Conservation (phyloP, 2,329 filamentous ascomycete genomes). For the Talaromyces atroroseus region DNA sequence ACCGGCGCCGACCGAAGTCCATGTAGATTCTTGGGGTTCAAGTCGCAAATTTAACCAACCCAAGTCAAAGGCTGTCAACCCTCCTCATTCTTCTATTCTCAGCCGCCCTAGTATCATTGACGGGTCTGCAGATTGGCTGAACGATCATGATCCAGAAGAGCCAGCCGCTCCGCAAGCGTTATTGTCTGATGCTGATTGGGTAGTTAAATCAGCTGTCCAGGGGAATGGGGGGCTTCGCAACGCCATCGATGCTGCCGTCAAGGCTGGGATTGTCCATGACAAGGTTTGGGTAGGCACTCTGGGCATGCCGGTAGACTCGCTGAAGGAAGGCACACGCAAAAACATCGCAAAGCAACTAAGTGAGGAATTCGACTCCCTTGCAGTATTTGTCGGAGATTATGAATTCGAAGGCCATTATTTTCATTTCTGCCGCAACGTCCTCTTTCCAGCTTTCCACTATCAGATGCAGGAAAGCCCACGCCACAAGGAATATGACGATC, state of each 20-base stretch:
- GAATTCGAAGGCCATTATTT: conserved; percentile 91
- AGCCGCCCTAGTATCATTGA: conserved; percentile 38
- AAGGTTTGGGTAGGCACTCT: conserved; percentile 85
- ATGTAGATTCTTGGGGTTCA: conserved; percentile 69
- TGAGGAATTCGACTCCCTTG: conserved; percentile 73
- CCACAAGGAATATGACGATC: conserved; percentile 94
- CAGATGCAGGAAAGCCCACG: conserved; percentile 95
- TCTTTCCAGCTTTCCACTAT: conserved; percentile 97
- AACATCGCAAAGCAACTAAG: conserved; percentile 77
- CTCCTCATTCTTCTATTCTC: conserved; percentile 67
- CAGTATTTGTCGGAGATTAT: conserved; percentile 80
- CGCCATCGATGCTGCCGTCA: conserved; percentile 71
- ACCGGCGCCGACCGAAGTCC: conserved; percentile 56
- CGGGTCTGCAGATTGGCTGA: conserved; percentile 18
- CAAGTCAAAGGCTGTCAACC: conserved; percentile 65
- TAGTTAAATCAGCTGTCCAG: conserved; percentile 75
- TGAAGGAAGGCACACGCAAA: conserved; percentile 68
- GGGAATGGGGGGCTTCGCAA: conserved; percentile 89
- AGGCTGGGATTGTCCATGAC: conserved; percentile 62
- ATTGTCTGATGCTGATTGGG: conserved; percentile 71
- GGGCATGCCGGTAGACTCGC: conserved; percentile 84
- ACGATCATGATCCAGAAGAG: conserved; percentile 17
- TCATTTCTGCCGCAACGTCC: conserved; percentile 92
- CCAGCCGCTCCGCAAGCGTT: conserved; percentile 56
- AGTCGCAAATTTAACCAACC: conserved; percentile 68